phyloP scores from a whole-genome alignment of 1,284 basidiomycete species.

The Inonotus hispidus region DNA sequence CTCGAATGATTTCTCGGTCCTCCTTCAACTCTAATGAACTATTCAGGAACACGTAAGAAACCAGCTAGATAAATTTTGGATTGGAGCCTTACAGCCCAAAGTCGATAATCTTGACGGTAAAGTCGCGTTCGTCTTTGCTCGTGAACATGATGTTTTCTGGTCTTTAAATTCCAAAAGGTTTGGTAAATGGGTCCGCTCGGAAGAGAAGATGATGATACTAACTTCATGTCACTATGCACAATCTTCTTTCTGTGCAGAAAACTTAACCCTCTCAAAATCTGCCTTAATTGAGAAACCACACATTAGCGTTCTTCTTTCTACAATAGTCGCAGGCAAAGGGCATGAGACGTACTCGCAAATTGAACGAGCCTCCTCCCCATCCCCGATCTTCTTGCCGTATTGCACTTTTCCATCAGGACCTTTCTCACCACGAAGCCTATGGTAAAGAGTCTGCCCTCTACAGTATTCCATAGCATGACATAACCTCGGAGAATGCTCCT shows the following conservation, averaged over 20 bases:
- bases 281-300: background rate
- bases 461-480: background rate
- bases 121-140: background rate
- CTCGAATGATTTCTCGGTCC: background rate
- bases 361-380: background rate
- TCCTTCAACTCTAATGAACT: background rate
- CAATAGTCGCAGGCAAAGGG: background rate
- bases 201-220: background rate
- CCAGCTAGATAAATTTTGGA: background rate
- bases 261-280: background rate
- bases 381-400: background rate
- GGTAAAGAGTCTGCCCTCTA: background rate
- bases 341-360: background rate
- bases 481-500: background rate
- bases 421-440: background rate
- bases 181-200: background rate
- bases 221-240: slow-evolving; percentile 1
- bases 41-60: background rate
- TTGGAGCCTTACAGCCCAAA: background rate
- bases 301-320: background rate
- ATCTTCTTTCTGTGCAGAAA: background rate
- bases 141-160: background rate
- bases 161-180: background rate
- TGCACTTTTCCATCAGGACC: background rate
- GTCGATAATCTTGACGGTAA: background rate